Evolutionary conservation across 495 filamentous ascomycete species (phyloP).

Genomic region (Podospora australis): DNA sequence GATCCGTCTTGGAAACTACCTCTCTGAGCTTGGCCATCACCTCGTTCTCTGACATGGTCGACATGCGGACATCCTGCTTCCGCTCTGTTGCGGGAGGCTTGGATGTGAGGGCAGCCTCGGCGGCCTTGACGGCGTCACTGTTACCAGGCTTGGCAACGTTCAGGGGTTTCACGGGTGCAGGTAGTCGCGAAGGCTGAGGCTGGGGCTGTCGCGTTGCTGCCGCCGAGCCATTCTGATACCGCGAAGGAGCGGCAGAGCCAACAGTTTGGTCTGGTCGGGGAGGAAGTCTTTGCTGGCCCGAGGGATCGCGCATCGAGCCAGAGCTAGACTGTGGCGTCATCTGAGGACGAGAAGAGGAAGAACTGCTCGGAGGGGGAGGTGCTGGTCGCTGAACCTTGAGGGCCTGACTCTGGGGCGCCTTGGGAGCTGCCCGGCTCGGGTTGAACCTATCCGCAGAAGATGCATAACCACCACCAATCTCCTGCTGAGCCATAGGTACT

Average conservation of each 20-base stretch:
- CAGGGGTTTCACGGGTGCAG: constrained; percentile 76
- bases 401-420: constrained; percentile 37
- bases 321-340: constrained; percentile 38
- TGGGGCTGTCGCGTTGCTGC: constrained; percentile 28
- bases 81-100: constrained; percentile 60
- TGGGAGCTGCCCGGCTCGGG: constrained; percentile 64
- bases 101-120: constrained; percentile 71
- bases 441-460: constrained; percentile 66
- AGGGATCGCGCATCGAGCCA: constrained; percentile 17
- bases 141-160: constrained; percentile 86
- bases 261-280: constrained; percentile 24
- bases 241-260: constrained; percentile 13
- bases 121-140: constrained; percentile 65
- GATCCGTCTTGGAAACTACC: constrained; percentile 88
- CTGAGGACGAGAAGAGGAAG: constrained; percentile 30
- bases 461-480: constrained; percentile 55
- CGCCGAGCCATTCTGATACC: constrained; percentile 36
- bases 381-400: constrained; percentile 51
- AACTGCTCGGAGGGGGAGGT: constrained; percentile 39
- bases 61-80: constrained; percentile 90
- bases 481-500: constrained; percentile 76
- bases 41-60: constrained; percentile 90
- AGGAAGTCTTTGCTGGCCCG: constrained; percentile 20
- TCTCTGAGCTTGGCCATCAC: constrained; percentile 92
- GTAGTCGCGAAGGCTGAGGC: constrained; percentile 48